Evolutionary conservation across 2,329 filamentous ascomycete species (phyloP).

Genomic region (Talaromyces sp.): DNA sequence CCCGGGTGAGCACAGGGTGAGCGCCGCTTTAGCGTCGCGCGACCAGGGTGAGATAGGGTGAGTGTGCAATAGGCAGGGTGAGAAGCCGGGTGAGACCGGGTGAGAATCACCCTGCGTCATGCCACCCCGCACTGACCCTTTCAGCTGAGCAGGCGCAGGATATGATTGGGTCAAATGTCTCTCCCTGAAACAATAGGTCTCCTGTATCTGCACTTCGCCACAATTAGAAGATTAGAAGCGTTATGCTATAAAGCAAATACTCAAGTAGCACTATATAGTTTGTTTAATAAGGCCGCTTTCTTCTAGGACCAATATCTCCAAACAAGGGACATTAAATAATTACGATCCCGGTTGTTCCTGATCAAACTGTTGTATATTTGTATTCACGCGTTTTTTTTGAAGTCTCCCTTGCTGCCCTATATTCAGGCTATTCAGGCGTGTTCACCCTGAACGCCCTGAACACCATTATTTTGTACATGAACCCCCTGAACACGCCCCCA

Average conservation of each 20-base stretch:
- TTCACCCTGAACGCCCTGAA: neutral
- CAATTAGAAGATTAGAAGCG: neutral
- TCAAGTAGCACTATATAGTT: neutral
- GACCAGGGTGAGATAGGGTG: neutral
- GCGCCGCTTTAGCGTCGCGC: neutral
- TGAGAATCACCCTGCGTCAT: neutral
- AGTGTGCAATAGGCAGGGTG: neutral
- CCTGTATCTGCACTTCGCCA: conserved; percentile 1
- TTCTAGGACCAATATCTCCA: neutral
- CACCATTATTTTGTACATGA: neutral
- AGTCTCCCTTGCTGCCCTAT: too few relatives aligned
- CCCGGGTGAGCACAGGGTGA: neutral
- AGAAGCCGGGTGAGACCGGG: neutral
- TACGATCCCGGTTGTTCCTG: neutral
- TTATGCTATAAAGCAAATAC: neutral
- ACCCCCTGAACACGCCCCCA: neutral
- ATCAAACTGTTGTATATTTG: conserved; percentile 3
- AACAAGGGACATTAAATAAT: neutral
- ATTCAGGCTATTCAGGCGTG: neutral
- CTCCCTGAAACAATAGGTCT: neutral
- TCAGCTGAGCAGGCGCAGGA: neutral
- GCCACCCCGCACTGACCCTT: neutral
- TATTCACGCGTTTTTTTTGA: neutral
- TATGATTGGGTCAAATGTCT: neutral
- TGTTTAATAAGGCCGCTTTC: neutral